A percentile compares a stretch with the other conserved stretches of the same genome.
These are phyloP conservation scores for Penicillium ochrochloron DNA, from an alignment of 495 filamentous ascomycete species.

Conservation along the genomic window DNA sequence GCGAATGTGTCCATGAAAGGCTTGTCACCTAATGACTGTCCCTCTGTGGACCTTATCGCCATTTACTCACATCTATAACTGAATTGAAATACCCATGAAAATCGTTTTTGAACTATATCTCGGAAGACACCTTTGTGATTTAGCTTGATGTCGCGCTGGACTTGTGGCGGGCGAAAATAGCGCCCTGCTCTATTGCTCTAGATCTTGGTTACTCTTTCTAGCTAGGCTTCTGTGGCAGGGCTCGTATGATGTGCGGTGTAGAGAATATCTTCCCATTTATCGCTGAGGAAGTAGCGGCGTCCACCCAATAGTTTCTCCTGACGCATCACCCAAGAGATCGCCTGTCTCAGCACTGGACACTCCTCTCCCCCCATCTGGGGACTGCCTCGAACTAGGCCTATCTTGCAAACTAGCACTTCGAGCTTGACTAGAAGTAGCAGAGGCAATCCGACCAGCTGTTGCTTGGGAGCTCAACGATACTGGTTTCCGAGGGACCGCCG, in stretches of 20 bases:
- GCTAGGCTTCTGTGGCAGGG: background rate
- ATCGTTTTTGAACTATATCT: slow-evolving; percentile 2
- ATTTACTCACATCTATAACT: slow-evolving; percentile 4
- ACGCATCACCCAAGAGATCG: slow-evolving; percentile 35
- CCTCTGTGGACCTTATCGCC: background rate
- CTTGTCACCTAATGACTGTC: background rate
- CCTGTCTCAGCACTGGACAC: background rate
- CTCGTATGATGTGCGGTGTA: background rate
- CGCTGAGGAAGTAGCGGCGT: slow-evolving; percentile 40
- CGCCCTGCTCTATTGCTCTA: background rate
- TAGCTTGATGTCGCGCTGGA: background rate
- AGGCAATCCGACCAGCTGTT: background rate
- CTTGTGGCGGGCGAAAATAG: background rate
- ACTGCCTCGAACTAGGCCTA: background rate
- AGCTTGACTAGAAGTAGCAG: background rate
- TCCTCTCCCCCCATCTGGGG: background rate
- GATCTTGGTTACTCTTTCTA: background rate
- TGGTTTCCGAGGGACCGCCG: slow-evolving; percentile 43
- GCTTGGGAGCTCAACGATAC: slow-evolving; percentile 32
- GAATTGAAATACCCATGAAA: slow-evolving; percentile 17
- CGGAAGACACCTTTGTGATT: background rate
- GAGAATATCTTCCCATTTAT: background rate
- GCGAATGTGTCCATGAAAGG: background rate
- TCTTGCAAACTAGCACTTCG: background rate
- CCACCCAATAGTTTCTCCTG: slow-evolving; percentile 37